Evolutionary conservation across 345 rosid genomes (phyloP).

Genomic region (Lagerstroemia speciosa): DNA sequence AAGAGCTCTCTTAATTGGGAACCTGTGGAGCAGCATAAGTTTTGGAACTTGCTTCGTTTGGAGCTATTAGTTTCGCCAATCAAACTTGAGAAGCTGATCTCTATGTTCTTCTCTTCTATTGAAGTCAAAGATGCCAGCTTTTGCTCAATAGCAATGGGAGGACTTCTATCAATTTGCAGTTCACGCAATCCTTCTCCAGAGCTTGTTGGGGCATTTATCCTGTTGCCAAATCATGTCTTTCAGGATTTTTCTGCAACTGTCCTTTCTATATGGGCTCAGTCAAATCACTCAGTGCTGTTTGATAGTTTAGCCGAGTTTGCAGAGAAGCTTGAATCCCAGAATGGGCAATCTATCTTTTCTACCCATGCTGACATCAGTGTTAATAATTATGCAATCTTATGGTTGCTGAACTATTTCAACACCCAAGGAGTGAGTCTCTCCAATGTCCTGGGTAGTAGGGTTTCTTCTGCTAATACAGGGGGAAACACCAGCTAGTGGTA

Average conservation of each 20-base stretch:
- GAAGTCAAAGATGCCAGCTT: slow-evolving; percentile 21
- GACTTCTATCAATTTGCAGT: slow-evolving; percentile 33
- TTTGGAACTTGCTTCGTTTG: slow-evolving; percentile 44
- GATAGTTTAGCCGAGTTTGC: slow-evolving; percentile 35
- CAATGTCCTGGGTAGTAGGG: slow-evolving; percentile 13
- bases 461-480: slow-evolving; percentile 8
- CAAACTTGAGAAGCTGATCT: slow-evolving; percentile 36
- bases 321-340: slow-evolving; percentile 21
- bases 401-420: slow-evolving; percentile 31
- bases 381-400: slow-evolving; percentile 29
- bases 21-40: slow-evolving; percentile 35
- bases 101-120: slow-evolving; percentile 26
- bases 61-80: slow-evolving; percentile 35
- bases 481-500: not conserved
- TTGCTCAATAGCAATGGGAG: slow-evolving; percentile 39
- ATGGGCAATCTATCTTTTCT: slow-evolving; percentile 9
- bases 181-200: slow-evolving; percentile 34
- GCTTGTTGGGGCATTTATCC: slow-evolving; percentile 37
- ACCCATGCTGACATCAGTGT: slow-evolving; percentile 18
- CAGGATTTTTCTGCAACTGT: slow-evolving; percentile 33
- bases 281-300: slow-evolving; percentile 30
- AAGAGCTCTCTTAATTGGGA: slow-evolving; percentile 37
- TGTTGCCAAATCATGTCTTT: slow-evolving; percentile 32
- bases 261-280: slow-evolving; percentile 34
- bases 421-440: slow-evolving; percentile 21